Conservation (phyloP, 2,329 filamentous ascomycete genomes). For the Fusarium musae region DNA sequence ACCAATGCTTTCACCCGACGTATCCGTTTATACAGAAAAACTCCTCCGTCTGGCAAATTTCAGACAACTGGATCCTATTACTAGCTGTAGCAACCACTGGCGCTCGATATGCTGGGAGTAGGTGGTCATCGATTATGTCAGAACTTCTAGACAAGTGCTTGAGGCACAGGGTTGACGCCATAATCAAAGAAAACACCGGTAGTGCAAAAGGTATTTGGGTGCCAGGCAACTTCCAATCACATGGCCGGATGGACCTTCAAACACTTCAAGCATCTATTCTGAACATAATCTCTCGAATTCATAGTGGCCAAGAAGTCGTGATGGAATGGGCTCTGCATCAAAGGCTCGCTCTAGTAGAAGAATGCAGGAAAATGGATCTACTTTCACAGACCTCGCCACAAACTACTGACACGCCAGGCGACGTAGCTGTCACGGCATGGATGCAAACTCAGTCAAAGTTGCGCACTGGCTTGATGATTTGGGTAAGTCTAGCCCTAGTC, state of each 20-base stretch:
- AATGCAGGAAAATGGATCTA: conserved; percentile 11
- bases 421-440: background rate
- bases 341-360: conserved; percentile 1
- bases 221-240: background rate
- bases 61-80: background rate
- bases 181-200: background rate
- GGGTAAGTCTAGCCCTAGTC: background rate
- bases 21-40: conserved; percentile 28
- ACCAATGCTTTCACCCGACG: conserved; percentile 23
- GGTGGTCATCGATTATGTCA: conserved; percentile 1
- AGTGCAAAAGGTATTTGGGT: background rate
- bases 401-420: background rate
- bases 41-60: background rate
- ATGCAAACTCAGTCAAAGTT: conserved; percentile 7
- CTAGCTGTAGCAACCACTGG: conserved; percentile 11
- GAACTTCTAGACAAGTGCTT: background rate
- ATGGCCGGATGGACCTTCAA: background rate
- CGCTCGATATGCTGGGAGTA: conserved; percentile 7
- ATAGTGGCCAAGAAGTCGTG: background rate
- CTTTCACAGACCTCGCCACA: background rate
- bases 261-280: conserved; percentile 11
- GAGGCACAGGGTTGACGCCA: background rate
- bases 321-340: background rate
- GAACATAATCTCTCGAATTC: conserved; percentile 1
- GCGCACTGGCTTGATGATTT: conserved; percentile 18